Percentiles rank a stretch among this genome's conserved stretches.
phyloP scores from a whole-genome alignment of 23 red algal genomes.

The Gracilaria vermiculophylla region DNA sequence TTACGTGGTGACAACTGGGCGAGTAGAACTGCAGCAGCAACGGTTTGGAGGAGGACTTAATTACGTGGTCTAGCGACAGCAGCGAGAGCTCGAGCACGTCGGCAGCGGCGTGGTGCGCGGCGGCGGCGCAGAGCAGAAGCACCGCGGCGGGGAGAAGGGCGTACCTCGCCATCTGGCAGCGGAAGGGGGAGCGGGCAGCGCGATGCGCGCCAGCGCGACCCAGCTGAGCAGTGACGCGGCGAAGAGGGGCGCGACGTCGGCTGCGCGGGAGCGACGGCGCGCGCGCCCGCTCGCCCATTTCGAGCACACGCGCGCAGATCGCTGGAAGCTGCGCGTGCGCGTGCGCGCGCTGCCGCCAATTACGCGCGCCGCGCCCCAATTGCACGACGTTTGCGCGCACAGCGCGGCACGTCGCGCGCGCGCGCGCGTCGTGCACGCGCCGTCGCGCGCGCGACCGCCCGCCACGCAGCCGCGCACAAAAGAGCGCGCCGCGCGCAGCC shows the following conservation, averaged over 20 bases:
- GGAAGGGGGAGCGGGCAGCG: no score
- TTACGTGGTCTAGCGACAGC: constrained; percentile 8
- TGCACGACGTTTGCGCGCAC: background rate
- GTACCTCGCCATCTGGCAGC: no score
- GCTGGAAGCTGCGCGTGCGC: background rate
- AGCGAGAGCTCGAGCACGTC: constrained; percentile 24
- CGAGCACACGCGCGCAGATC: background rate
- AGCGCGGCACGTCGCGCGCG: constrained; percentile 13
- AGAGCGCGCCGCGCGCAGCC: background rate
- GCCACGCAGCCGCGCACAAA: background rate
- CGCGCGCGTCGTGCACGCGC: constrained; percentile 3
- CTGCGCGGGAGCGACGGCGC: no score
- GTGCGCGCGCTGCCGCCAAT: background rate
- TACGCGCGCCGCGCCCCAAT: background rate
- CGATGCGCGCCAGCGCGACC: background rate
- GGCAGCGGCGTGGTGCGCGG: background rate
- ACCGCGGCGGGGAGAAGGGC: no score
- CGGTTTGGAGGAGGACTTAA: constrained; percentile 14
- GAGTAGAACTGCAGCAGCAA: constrained; percentile 50
- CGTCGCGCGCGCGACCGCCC: background rate
- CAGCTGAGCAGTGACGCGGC: no score
- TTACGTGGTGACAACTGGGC: constrained; percentile 25
- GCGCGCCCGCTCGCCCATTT: background rate
- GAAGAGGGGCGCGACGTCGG: no score
- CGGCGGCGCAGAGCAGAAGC: background rate